These are phyloP conservation scores for Venturia effusa DNA, from an alignment of 2,329 filamentous ascomycete genomes.

Conservation along the genomic window DNA sequence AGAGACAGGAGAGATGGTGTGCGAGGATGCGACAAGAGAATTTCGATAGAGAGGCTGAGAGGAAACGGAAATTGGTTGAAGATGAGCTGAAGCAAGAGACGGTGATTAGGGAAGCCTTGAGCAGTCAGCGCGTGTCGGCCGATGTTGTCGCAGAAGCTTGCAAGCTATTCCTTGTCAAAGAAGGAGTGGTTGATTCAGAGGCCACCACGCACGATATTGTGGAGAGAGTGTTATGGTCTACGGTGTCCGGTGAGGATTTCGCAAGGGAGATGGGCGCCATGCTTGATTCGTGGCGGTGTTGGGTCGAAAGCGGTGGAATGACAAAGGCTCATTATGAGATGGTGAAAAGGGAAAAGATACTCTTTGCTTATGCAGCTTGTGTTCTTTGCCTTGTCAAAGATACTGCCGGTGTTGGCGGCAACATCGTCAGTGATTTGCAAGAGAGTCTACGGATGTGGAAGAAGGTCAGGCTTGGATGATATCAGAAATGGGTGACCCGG, in stretches of 20 bases:
- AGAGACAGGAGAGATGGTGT: not conserved
- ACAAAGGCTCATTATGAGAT: slow-evolving; percentile 19
- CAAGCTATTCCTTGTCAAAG: slow-evolving; percentile 14
- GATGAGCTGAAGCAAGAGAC: slow-evolving; percentile 16
- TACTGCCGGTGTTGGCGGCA: slow-evolving; percentile 16
- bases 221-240: slow-evolving; percentile 17
- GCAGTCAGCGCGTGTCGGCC: slow-evolving; percentile 17
- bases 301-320: slow-evolving; percentile 20
- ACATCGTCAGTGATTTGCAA: slow-evolving; percentile 20
- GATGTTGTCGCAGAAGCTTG: slow-evolving; percentile 16
- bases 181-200: not conserved
- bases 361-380: slow-evolving; percentile 18
- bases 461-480: slow-evolving; percentile 20
- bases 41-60: slow-evolving; percentile 1
- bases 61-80: slow-evolving; percentile 12
- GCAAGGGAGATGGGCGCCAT: slow-evolving; percentile 15
- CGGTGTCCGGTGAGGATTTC: slow-evolving; percentile 16
- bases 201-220: slow-evolving; percentile 14
- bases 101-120: slow-evolving; percentile 17
- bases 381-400: slow-evolving; percentile 16
- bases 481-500: not conserved
- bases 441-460: slow-evolving; percentile 22
- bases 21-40: not conserved
- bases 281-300: slow-evolving; percentile 20
- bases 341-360: slow-evolving; percentile 17